Base-by-base conservation (phyloP, 1,139 yeast genomes). In the Groenewaldozyma auringiensis region DNA sequence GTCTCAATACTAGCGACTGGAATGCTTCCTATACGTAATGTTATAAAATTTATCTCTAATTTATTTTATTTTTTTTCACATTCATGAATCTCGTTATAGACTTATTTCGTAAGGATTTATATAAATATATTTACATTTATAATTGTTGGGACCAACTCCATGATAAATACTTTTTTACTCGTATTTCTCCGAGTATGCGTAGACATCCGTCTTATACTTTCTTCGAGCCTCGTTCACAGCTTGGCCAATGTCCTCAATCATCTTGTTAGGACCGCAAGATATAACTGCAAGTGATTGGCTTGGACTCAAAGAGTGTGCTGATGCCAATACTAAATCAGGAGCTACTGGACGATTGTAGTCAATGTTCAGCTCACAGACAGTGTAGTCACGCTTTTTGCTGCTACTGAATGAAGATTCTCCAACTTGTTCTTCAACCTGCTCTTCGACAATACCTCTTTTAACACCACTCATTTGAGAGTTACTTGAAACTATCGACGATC, bases 191-290 rank as follows among this genome's bases (percentile, higher is more conserved):
- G 41, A n/a, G 21, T 37, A 37, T 17, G 8, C 25, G 18, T 42
- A 42, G 16, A 42, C 31, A 20, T 42, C 45, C 14, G 33, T n/a
- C 3, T 41, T 16, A 13, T 16, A 13, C 17, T 42, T 21, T n/a
- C 41, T 21, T 14, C 37, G 16, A 20, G 25, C 31, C 17, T 25
- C 17, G 3, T 20, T 17, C 18, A 21, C 35, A 22, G 40, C 37
- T 4, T 37, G 21, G 18, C 25, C 14, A 4, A 42, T 20, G 4
- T 11, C 18, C 3, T n/a, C 14, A 3, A 40, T 17, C 27, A 42
- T n/a, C 18, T 11, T 25, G n/a, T 18, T 27, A 11, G 45, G 45
- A 4, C 45, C 45, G 20, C 45, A 42, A 4, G 41, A 11, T 16
- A 42, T 16, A 4, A 42, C 45, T 4, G 45, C 45, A 33, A 42